Evolutionary conservation across 208 protist species (phyloP), one percentile per base, ranked within the genome.

Genomic region (Leishmania aethiopica): DNA sequence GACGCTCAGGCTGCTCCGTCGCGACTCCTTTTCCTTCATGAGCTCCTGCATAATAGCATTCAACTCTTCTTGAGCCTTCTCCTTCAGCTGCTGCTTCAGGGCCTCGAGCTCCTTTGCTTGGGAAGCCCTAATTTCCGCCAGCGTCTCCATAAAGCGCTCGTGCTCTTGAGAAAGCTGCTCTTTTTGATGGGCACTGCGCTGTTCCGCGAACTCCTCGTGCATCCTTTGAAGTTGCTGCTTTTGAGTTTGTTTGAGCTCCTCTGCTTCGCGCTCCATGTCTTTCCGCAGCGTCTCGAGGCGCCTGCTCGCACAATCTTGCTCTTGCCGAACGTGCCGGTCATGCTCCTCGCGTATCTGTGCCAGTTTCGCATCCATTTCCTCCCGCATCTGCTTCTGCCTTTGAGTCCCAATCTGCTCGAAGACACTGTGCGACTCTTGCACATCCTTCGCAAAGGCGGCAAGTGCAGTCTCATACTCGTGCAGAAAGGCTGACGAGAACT

Each of bases 31-130:
- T 73, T 92, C 90, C 66, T 88, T 88, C 32, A 77, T 59, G 57
- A 92, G 70, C 32, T 92, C 88, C 25, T 89, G 84, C 78, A 93
- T 75, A 64, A 86, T 84, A 42, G 85, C 77, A 69, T 89, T 92
- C 15, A 93, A 79, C 80, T 93, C 92, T 37, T 90, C 81, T 69
- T 92, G 89, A 2, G 90, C 90, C 40, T 87, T 86, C 32, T 84
- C 72, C 47, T 88, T 90, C 2, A 93, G 80, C 60, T 92, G 87
- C 47, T 71, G 64, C 71, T 90, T 90, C 35, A 92, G 75, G 35
- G 80, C 76, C 49, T 90, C 86, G 2, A 94, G 69, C 81, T 92
- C 89, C 45, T 86, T 85, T 25, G 69, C 66, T 64, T 92, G 82
- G 11, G 78, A 64, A 11, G 49, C 62, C 25, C 77, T 87, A 8